These are phyloP conservation scores for Trypanosoma theileri DNA, from an alignment of 208 protist species.

Conservation along the genomic window DNA sequence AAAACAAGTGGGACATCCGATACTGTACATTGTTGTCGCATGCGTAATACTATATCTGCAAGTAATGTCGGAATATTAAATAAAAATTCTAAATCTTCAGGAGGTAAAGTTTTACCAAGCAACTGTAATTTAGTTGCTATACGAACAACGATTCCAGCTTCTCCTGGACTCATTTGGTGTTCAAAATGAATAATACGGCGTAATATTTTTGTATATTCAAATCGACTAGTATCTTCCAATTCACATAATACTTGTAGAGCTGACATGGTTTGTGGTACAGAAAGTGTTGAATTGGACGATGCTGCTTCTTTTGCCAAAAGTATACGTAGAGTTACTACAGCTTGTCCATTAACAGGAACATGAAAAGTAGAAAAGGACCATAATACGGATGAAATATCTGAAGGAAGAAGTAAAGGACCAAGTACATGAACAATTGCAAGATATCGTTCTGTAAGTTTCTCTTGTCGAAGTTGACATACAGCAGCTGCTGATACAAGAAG, in stretches of 20 bases:
- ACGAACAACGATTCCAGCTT: constrained; percentile 31
- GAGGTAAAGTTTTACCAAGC: not conserved
- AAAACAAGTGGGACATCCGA: constrained; percentile 53
- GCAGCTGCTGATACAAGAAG: constrained; percentile 47
- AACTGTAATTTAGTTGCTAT: constrained; percentile 26
- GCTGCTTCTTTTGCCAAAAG: constrained; percentile 16
- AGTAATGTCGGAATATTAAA: constrained; percentile 32
- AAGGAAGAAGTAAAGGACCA: constrained; percentile 28
- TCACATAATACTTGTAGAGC: constrained; percentile 26
- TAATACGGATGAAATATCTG: constrained; percentile 31
- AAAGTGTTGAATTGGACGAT: constrained; percentile 19
- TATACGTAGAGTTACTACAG: constrained; percentile 16
- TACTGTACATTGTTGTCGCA: constrained; percentile 37
- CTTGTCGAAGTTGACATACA: constrained; percentile 47
- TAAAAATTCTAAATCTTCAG: constrained; percentile 25
- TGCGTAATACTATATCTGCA: constrained; percentile 40
- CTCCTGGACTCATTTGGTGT: constrained; percentile 19
- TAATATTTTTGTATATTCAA: constrained; percentile 22
- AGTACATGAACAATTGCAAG: constrained; percentile 40
- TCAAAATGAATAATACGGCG: constrained; percentile 25
- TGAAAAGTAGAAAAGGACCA: constrained; percentile 19
- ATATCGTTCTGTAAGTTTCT: constrained; percentile 40
- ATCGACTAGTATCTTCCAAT: constrained; percentile 8
- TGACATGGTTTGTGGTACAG: constrained; percentile 20
- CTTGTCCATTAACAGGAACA: constrained; percentile 14